Evolutionary conservation across 768 basidiomycete genomes (phyloP).

Genomic region (Mycena indigotica): DNA sequence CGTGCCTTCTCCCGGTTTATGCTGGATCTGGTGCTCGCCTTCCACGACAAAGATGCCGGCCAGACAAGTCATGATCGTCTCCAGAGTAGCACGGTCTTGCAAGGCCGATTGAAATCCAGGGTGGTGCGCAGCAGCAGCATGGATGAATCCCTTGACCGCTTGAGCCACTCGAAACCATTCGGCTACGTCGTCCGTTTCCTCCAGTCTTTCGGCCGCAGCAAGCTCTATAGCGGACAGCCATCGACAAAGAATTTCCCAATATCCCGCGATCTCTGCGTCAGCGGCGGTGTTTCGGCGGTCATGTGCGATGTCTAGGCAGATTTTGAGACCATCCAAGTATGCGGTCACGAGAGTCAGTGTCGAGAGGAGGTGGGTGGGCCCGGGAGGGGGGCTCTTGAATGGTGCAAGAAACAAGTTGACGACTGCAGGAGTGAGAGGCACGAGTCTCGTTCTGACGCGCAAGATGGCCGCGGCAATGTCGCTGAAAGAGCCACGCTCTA

Average conservation of each 20-base stretch:
- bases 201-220: not conserved
- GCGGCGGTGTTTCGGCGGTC: not conserved
- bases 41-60: not conserved
- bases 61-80: too few relatives aligned
- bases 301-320: not conserved
- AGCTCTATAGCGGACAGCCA: not conserved
- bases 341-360: not conserved
- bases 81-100: not conserved
- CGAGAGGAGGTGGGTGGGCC: not conserved
- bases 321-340: not conserved
- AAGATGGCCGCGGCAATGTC: not conserved
- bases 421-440: not conserved
- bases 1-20: not conserved
- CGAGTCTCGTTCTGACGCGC: not conserved
- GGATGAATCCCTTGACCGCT: not conserved
- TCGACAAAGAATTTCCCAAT: not conserved
- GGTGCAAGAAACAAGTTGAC: not conserved
- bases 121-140: not conserved
- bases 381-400: not conserved
- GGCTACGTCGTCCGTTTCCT: not conserved
- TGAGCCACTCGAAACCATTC: not conserved
- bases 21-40: not conserved
- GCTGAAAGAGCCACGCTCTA: not conserved
- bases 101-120: not conserved
- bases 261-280: not conserved